Evolutionary conservation across 2,329 filamentous ascomycete species (phyloP), one percentile per base, ranked within the genome.

Genomic region (Colletotrichum noveboracense): DNA sequence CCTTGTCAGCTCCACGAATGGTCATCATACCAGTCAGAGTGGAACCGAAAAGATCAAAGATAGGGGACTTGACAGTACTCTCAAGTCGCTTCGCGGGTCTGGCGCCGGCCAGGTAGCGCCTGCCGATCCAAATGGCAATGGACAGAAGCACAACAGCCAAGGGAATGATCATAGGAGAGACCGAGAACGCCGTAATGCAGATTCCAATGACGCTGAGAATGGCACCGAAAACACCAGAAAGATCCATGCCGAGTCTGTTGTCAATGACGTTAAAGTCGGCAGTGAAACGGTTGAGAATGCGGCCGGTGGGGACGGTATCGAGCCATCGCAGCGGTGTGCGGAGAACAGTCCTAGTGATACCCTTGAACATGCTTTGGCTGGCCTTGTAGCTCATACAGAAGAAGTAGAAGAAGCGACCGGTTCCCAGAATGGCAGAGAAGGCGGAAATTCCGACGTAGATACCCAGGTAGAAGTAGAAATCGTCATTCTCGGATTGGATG

Each of bases 1-100:
- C 86, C 85, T 95, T 95, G 77, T 92, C 91, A 78, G 94, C 96
- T 0, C 93, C 93, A 14, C 95, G 91, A 68, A 97, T 95, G 0
- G 94, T 96, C 2, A 91, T 88, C 21, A 97, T 91, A 7, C 95
- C 95, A 0, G 91, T 89, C 12, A 96, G 88, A 0, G 93, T 91
- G 2, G 93, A 92, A 13, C 93, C 93, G 79, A 96, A 96, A 77
- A 95, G 92, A 82, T 96, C 94, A 79, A 95, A 96, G 1, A 96
- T 92, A 0, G 95, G 95, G 0, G 93, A 94, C 83, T 95, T 96
- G 71, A 92, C 90, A 5, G 90, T 95, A 78, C 93, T 95, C 82
- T 96, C 94, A 2, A 96, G 89, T 7, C 95, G 89, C 85, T 96
- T 96, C 76, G 94, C 89, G 36, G 95, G 94, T 52, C 95, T 89